Evolutionary conservation across 2,329 filamentous ascomycete genomes (phyloP).

Genomic region (Monosporascus sp.): DNA sequence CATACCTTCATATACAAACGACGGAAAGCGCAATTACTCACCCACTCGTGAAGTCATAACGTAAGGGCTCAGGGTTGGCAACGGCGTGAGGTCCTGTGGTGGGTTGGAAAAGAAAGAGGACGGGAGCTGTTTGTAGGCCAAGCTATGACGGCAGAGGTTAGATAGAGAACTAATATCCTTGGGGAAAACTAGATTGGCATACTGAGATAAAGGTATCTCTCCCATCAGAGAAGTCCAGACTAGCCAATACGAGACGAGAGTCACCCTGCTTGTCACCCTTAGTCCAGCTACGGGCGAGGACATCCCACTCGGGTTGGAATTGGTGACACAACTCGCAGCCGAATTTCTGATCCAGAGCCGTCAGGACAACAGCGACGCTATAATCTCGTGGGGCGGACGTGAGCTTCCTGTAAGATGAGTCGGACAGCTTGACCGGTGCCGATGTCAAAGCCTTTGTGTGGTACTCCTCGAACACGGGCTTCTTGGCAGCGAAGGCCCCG

Average conservation of each 20-base stretch:
- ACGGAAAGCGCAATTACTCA: slow-evolving; percentile 36
- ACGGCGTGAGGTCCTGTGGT: slow-evolving; percentile 77
- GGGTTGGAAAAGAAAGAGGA: slow-evolving; percentile 81
- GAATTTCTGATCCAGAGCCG: slow-evolving; percentile 76
- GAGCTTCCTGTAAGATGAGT: slow-evolving; percentile 68
- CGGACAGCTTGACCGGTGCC: slow-evolving; percentile 70
- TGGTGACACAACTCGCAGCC: slow-evolving; percentile 82
- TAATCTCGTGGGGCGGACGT: slow-evolving; percentile 79
- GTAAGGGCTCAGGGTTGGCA: slow-evolving; percentile 59
- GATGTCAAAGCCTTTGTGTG: slow-evolving; percentile 60
- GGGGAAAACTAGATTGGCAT: slow-evolving; percentile 23
- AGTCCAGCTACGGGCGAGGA: slow-evolving; percentile 80
- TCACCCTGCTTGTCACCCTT: slow-evolving; percentile 74
- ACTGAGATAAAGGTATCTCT: slow-evolving; percentile 84
- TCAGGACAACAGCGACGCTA: slow-evolving; percentile 74
- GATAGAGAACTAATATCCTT: slow-evolving; percentile 7
- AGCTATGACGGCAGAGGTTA: slow-evolving; percentile 49
- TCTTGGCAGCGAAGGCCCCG: slow-evolving; percentile 58
- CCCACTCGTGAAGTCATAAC: slow-evolving; percentile 83
- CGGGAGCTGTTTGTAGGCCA: slow-evolving; percentile 87
- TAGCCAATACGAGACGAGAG: slow-evolving; percentile 71
- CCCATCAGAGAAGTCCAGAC: slow-evolving; percentile 82
- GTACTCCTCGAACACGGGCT: slow-evolving; percentile 62
- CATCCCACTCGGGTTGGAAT: slow-evolving; percentile 91
- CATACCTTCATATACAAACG: not conserved